Base-by-base conservation (phyloP, 1,284 basidiomycete genomes). In the Rugosomyces carneus region DNA sequence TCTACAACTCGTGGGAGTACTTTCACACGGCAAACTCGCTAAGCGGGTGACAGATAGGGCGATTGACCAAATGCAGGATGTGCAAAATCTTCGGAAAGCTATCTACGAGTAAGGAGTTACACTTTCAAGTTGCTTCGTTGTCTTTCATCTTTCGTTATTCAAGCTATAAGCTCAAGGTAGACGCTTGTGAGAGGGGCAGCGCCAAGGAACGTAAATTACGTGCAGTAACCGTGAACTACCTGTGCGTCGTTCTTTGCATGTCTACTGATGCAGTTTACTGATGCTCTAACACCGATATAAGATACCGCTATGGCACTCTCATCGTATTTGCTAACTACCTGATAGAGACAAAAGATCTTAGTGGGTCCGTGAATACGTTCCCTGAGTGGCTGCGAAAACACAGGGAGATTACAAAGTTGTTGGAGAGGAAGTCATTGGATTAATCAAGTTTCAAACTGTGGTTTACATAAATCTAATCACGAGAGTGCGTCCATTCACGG, bases 281-380 rank as follows among this genome's bases (percentile, higher is more conserved):
- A 5, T 35, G n/a, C n/a, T n/a, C 5, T 1, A 21, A 32, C 5
- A 11, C 37, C 56, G 27, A 31, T 34, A 16, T 39, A 23, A 87
- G 83, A 52, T 81, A 80, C 65, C 91, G 87, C 49, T 96, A 98
- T 60, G 93, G 90, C 1, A 86, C 90, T 5, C 70, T 98, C 38
- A 96, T 99, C 56, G 92, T 93, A 5, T 92, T 99, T 53, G 89
- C 96, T 21, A 94, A 96, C 64, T 99, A 96, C 65, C 71, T 99
- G 54, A 81, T 99, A 45, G 95, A 97, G 66, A 77, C 74, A 60
- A 70, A 71, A 49, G 75, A 79, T 53, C 61, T 68, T 24, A 62
- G 64, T 37, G 69, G 61, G 4, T 50, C 61, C 7, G 65, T 76
- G 44, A 62, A 71, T 11, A 76, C 78, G 0, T 96, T 96, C 70